phyloP scores from a whole-genome alignment of 2,329 filamentous ascomycete genomes.

The Cladophialophora immunda region DNA sequence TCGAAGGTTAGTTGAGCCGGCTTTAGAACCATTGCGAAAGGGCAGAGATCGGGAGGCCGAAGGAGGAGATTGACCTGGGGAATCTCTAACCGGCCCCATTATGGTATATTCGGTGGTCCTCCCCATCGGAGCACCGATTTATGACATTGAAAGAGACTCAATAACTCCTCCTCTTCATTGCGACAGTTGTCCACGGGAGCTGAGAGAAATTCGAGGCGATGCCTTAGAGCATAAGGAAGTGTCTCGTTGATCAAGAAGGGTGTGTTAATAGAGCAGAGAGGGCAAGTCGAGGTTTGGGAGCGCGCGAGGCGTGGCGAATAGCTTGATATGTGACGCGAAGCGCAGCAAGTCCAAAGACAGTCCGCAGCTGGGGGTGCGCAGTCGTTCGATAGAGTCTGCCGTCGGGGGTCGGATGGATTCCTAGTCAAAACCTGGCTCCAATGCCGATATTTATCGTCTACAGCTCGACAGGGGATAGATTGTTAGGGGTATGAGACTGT shows the following conservation, averaged over 20 bases:
- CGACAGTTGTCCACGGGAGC: slow-evolving; percentile 16
- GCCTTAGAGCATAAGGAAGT: slow-evolving; percentile 1
- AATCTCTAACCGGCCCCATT: slow-evolving; percentile 31
- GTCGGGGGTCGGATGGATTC: neutral
- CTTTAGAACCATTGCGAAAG: slow-evolving; percentile 32
- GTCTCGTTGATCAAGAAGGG: neutral
- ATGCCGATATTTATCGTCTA: neutral
- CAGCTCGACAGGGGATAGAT: neutral
- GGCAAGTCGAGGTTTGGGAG: slow-evolving; percentile 2
- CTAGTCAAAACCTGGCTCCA: neutral
- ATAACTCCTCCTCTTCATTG: slow-evolving; percentile 29
- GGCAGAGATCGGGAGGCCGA: slow-evolving; percentile 29
- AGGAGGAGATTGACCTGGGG: slow-evolving; percentile 19
- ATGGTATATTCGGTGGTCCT: slow-evolving; percentile 37
- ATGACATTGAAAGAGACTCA: slow-evolving; percentile 16
- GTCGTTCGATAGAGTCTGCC: neutral
- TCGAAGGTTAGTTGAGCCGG: slow-evolving; percentile 33
- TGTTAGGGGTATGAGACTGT: neutral
- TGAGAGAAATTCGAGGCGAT: neutral
- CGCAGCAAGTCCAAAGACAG: slow-evolving; percentile 23
- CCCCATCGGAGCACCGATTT: slow-evolving; percentile 24
- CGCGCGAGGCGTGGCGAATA: slow-evolving; percentile 20
- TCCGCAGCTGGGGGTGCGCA: slow-evolving; percentile 22
- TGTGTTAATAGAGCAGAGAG: neutral
- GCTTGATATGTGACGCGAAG: slow-evolving; percentile 28